These are phyloP conservation scores for Leptographium radiaticola DNA, from an alignment of 2,329 filamentous ascomycete genomes.

Conservation along the genomic window DNA sequence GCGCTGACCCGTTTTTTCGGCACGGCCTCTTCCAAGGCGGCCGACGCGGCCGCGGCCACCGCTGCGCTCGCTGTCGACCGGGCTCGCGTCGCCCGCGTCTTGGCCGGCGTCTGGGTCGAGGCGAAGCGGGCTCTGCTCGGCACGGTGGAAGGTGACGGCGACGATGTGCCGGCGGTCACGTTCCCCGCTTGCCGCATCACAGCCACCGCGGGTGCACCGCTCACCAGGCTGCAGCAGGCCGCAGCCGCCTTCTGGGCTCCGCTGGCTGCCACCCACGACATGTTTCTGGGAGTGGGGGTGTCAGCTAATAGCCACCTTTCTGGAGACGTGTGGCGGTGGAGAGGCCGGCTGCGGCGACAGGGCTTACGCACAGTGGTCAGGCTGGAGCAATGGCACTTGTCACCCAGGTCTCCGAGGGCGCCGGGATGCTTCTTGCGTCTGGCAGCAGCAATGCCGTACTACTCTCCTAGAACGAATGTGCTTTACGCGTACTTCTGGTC, in stretches of 20 bases:
- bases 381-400: too few relatives aligned
- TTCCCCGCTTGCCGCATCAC: neutral
- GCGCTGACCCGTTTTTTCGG: neutral
- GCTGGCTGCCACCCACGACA: constrained; percentile 10
- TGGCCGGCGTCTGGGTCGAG: constrained; percentile 4
- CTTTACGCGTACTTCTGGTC: too few relatives aligned
- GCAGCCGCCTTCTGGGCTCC: constrained; percentile 5
- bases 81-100: constrained; percentile 4
- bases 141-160: neutral
- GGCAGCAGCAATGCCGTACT: too few relatives aligned
- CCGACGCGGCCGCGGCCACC: neutral
- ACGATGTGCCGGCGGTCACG: neutral
- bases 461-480: too few relatives aligned
- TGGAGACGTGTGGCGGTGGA: neutral
- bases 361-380: too few relatives aligned
- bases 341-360: too few relatives aligned
- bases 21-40: neutral
- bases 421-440: too few relatives aligned
- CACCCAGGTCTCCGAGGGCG: too few relatives aligned
- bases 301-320: neutral
- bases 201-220: constrained; percentile 3
- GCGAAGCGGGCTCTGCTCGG: constrained; percentile 3
- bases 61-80: neutral
- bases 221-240: constrained; percentile 9
- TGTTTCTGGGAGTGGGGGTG: neutral